Conservation (phyloP, 2,329 filamentous ascomycete genomes). For the Penicillium sp. region DNA sequence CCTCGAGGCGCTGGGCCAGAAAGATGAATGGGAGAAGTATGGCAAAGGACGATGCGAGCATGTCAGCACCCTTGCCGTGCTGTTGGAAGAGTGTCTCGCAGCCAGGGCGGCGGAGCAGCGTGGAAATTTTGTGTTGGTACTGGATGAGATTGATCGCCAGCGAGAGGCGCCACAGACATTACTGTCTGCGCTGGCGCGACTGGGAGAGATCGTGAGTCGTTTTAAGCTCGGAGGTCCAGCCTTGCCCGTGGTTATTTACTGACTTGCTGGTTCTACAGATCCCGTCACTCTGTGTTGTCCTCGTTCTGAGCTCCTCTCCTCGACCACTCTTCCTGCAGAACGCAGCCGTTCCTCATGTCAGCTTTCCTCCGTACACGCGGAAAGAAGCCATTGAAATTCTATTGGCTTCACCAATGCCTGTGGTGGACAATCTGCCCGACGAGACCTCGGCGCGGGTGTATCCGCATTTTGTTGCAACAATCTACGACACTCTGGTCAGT, state of each 20-base stretch:
- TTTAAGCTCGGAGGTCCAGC: neutral
- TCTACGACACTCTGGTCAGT: constrained; percentile 84
- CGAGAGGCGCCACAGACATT: constrained; percentile 77
- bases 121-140: constrained; percentile 74
- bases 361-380: constrained; percentile 83
- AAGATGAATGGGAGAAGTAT: constrained; percentile 47
- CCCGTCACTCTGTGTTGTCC: constrained; percentile 72
- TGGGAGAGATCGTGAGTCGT: constrained; percentile 73
- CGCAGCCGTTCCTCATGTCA: constrained; percentile 71
- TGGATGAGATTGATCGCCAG: constrained; percentile 86
- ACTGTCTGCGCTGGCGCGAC: constrained; percentile 74
- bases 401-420: constrained; percentile 53
- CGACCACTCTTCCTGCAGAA: constrained; percentile 69
- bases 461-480: constrained; percentile 74
- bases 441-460: constrained; percentile 41
- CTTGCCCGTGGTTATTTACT: neutral
- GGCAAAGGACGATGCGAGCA: constrained; percentile 71
- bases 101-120: constrained; percentile 27
- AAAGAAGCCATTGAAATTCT: constrained; percentile 77
- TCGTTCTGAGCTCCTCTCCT: constrained; percentile 71
- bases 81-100: constrained; percentile 57
- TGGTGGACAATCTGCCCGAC: constrained; percentile 32
- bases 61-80: constrained; percentile 72
- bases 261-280: constrained; percentile 58
- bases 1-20: constrained; percentile 37